Percentiles rank a stretch among this genome's conserved stretches.
These are phyloP conservation scores for Penicillium bovifimosum DNA, from an alignment of 495 filamentous ascomycete species.

Conservation along the genomic window DNA sequence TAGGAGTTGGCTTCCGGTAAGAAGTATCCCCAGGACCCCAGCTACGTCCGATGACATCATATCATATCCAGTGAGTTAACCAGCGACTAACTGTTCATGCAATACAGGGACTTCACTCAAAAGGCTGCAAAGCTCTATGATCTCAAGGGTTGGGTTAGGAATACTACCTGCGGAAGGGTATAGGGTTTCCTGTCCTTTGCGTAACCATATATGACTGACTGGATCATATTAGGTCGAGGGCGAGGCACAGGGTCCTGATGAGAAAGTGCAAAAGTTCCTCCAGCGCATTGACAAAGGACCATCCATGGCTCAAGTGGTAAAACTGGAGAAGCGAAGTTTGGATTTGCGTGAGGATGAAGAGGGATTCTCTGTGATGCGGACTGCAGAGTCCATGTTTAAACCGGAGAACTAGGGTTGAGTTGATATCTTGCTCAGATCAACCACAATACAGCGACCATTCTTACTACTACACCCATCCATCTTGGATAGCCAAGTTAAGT, in stretches of 20 bases:
- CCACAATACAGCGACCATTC: too few relatives aligned
- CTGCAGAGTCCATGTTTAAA: constrained; percentile 27
- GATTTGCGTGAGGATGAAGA: constrained; percentile 56
- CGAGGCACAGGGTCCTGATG: constrained; percentile 73
- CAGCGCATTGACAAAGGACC: constrained; percentile 75
- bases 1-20: constrained; percentile 72
- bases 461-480: too few relatives aligned
- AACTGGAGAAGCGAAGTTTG: constrained; percentile 63
- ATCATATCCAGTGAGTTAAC: not conserved
- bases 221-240: constrained; percentile 64
- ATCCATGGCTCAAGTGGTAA: constrained; percentile 58
- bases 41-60: constrained; percentile 19
- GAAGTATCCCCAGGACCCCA: constrained; percentile 2
- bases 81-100: not conserved
- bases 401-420: not conserved
- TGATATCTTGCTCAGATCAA: too few relatives aligned
- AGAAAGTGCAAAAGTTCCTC: constrained; percentile 60
- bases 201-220: not conserved
- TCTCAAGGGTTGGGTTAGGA: constrained; percentile 76
- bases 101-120: constrained; percentile 60
- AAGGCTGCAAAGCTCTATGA: constrained; percentile 58
- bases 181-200: constrained; percentile 5
- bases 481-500: too few relatives aligned
- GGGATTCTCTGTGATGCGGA: constrained; percentile 51
- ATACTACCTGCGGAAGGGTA: constrained; percentile 68